Evolutionary conservation across 176 grass and related monocot genomes (phyloP).

Genomic region (Oryza nivara): DNA sequence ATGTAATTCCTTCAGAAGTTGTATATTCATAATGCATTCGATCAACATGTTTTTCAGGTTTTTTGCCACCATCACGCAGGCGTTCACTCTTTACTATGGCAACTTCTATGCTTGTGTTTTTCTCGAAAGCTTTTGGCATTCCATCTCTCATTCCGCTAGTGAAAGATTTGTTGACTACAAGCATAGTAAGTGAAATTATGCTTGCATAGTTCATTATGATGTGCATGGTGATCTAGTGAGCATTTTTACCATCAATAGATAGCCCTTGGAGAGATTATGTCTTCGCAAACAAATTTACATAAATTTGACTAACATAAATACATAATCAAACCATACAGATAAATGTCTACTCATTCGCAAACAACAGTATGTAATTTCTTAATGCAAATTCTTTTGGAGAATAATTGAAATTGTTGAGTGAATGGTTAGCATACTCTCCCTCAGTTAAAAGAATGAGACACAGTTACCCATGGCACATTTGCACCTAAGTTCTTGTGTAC

Average conservation of each 20-base stretch:
- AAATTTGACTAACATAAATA: background rate
- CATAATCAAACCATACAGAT: background rate
- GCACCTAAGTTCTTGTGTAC: background rate
- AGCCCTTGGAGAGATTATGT: background rate
- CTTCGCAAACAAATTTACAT: background rate
- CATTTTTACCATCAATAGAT: conserved; percentile 30
- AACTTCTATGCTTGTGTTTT: conserved; percentile 92
- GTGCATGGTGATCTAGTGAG: background rate
- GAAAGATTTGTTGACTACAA: conserved; percentile 69
- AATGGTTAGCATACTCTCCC: background rate
- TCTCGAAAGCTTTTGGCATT: conserved; percentile 92
- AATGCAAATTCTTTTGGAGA: background rate
- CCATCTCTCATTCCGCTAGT: conserved; percentile 71
- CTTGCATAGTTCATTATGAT: conserved; percentile 27
- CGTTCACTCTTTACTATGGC: conserved; percentile 92
- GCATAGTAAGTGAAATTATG: conserved; percentile 57
- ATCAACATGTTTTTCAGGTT: conserved; percentile 56
- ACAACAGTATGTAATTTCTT: background rate
- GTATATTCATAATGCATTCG: conserved; percentile 17
- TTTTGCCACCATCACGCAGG: conserved; percentile 66
- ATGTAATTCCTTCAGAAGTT: conserved; percentile 15
- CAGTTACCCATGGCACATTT: background rate
- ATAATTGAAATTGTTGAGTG: background rate
- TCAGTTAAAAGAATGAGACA: background rate
- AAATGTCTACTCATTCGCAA: conserved; percentile 16